Evolutionary conservation across 176 grass and related monocot species (phyloP), one percentile per base, ranked within the genome.

Genomic region (Bothriochloa decipiens): DNA sequence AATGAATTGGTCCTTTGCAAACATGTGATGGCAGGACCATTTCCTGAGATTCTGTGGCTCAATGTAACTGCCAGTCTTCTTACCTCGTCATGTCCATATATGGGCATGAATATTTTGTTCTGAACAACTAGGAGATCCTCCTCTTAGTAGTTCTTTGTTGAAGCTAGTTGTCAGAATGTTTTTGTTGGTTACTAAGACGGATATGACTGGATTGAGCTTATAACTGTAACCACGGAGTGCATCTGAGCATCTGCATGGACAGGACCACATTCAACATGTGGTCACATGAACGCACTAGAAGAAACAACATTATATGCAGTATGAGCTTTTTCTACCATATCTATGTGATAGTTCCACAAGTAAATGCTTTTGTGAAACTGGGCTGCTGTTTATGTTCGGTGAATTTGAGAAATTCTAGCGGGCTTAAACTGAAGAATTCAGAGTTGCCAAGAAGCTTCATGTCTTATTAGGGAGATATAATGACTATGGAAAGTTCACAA

Each of bases 21-120:
- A 81, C 71, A 55, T 89, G 77, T 70, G 29, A 32, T 32, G 29
- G 27, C 41, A 82, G 78, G 78, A 86, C 64, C 72, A 69, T 70
- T 13, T 77, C 50, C 27, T 47, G 41, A 46, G 72, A 65, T 68
- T 78, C 5, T 25, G 70, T 50, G 58, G 58, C 57, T 83, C 20
- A 52, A 20, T 88, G 26, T 2, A 8, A 63, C 14, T 65, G 57
- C 27, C 57, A 62, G 47, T 41, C 76, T 79, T 73, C 23, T 66
- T 79, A 86, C 20, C 36, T 72, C 3, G 3, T 47, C 53, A n/a
- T 46, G 47, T 42, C 40, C 49, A 75, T 74, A 46, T 68, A 78
- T 74, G 25, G 46, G 29, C 60, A 40, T 47, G 74, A 42, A 23
- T 32, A 7, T 37, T 82, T 76, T 61, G 40, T 74, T 90, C 68